Evolutionary conservation across 1,284 basidiomycete species (phyloP).

Genomic region (Ustilago nuda): DNA sequence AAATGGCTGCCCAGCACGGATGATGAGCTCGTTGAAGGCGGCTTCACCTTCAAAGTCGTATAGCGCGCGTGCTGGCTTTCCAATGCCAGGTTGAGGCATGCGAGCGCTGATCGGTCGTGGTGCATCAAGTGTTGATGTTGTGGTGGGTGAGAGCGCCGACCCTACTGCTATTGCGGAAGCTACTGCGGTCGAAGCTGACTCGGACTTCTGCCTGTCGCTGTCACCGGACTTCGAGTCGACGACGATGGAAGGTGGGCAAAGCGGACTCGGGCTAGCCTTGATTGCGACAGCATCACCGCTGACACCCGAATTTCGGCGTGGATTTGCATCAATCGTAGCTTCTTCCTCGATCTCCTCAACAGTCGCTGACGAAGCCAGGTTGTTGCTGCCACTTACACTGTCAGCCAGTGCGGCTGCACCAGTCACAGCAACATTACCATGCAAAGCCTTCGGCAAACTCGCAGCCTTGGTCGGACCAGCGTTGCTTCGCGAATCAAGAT

Average conservation of each 20-base stretch:
- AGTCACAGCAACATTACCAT: background rate
- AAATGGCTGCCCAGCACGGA: slow-evolving; percentile 54
- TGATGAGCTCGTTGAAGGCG: slow-evolving; percentile 57
- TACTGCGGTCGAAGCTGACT: background rate
- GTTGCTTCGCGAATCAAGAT: slow-evolving; percentile 35
- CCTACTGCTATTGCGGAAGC: background rate
- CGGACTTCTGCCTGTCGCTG: background rate
- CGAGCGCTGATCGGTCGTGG: slow-evolving; percentile 17
- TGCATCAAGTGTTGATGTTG: slow-evolving; percentile 8
- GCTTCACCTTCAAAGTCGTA: slow-evolving; percentile 60
- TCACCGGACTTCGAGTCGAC: slow-evolving; percentile 8
- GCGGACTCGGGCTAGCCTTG: slow-evolving; percentile 1
- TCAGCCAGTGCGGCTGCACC: background rate
- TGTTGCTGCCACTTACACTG: background rate
- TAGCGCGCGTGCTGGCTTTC: slow-evolving; percentile 53
- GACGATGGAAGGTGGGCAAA: slow-evolving; percentile 23
- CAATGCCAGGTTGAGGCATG: slow-evolving; percentile 36
- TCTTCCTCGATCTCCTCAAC: slow-evolving; percentile 12
- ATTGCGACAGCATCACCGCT: background rate
- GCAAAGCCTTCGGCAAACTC: background rate
- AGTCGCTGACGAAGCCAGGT: background rate
- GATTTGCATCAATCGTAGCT: slow-evolving; percentile 20
- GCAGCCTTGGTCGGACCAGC: slow-evolving; percentile 29
- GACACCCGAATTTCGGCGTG: background rate
- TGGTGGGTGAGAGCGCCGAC: background rate